A percentile compares a stretch with the other conserved stretches of the same genome.
Conservation (phyloP, 139 green algal genomes). For the Chlamydomonas incerta region DNA sequence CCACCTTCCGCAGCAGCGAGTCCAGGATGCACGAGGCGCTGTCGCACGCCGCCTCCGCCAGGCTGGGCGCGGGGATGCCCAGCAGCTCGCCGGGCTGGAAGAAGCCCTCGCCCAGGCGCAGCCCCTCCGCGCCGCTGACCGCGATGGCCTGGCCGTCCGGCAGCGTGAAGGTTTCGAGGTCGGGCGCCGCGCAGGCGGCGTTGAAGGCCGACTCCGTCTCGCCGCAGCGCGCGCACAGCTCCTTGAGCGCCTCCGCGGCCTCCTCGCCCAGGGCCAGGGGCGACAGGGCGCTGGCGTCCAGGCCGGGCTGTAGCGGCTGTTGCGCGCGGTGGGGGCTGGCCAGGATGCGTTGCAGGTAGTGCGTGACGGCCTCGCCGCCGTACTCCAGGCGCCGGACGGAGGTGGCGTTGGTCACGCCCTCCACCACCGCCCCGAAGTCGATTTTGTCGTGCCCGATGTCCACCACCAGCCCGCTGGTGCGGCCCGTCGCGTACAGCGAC, state of each 20-base stretch:
- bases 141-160: constrained; percentile 60
- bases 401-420: constrained; percentile 74
- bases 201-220: background rate
- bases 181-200: background rate
- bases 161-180: constrained; percentile 50
- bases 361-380: constrained; percentile 71
- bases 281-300: background rate
- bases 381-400: constrained; percentile 64
- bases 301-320: background rate
- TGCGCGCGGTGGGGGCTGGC: background rate
- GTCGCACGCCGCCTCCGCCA: constrained; percentile 47
- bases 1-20: constrained; percentile 39
- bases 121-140: constrained; percentile 30
- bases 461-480: constrained; percentile 78
- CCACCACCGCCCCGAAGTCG: constrained; percentile 82
- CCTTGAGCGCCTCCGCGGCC: constrained; percentile 36
- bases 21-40: constrained; percentile 21
- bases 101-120: constrained; percentile 58
- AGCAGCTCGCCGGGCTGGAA: constrained; percentile 62
- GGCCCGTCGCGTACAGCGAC: constrained; percentile 83
- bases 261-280: background rate
- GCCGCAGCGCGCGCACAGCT: background rate
- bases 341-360: constrained; percentile 39
- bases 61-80: constrained; percentile 37
- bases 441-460: constrained; percentile 85